Evolutionary conservation across 2,329 filamentous ascomycete genomes (phyloP).

Genomic region (Plenodomus lindquistii): DNA sequence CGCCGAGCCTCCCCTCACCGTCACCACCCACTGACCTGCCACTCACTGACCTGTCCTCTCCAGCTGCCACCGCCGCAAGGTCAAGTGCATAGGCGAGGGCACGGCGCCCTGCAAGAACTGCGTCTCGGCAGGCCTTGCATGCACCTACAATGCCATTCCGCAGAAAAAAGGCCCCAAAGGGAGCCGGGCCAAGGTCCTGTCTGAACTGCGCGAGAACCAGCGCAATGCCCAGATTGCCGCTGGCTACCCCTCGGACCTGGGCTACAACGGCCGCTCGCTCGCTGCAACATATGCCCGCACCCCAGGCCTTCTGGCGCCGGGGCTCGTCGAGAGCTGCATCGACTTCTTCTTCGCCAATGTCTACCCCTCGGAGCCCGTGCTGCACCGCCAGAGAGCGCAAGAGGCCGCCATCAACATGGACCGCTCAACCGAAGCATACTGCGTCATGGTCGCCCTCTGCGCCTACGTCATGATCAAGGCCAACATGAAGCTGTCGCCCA

Average conservation of each 20-base stretch:
- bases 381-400: constrained; percentile 57
- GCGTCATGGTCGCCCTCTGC: constrained; percentile 57
- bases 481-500: constrained; percentile 50
- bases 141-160: constrained; percentile 67
- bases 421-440: constrained; percentile 60
- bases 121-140: constrained; percentile 60
- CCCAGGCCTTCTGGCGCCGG: constrained; percentile 53
- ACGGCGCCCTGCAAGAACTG: constrained; percentile 64
- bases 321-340: constrained; percentile 58
- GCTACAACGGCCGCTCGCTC: constrained; percentile 48
- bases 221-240: constrained; percentile 51
- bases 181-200: constrained; percentile 65
- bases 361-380: constrained; percentile 66
- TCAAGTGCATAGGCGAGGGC: constrained; percentile 56
- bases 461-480: constrained; percentile 56
- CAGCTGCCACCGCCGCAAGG: constrained; percentile 54
- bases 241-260: constrained; percentile 43
- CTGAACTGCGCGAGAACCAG: constrained; percentile 61
- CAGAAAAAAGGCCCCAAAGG: constrained; percentile 68
- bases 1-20: constrained; percentile 5
- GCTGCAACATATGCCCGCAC: constrained; percentile 52
- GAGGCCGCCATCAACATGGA: constrained; percentile 59
- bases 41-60: constrained; percentile 8
- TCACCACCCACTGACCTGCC: constrained; percentile 12
- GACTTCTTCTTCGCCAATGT: constrained; percentile 66